Evolutionary conservation across 495 filamentous ascomycete genomes (phyloP).

Genomic region (Daldinia childiae): DNA sequence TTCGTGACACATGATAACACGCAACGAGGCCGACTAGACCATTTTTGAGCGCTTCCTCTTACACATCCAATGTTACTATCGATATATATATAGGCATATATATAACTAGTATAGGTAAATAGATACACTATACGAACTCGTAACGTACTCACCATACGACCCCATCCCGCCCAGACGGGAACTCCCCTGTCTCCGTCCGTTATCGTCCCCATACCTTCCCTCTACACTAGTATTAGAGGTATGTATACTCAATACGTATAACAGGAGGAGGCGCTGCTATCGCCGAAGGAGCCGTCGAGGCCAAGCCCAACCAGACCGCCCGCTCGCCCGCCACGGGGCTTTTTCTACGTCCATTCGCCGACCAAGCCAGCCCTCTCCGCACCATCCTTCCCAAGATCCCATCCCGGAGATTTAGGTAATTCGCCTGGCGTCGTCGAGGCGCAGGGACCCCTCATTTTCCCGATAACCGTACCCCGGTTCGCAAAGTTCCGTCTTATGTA

Average conservation of each 20-base stretch:
- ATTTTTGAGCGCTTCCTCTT: not conserved
- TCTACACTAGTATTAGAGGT: not conserved
- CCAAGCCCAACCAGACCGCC: not conserved
- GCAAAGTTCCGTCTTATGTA: not conserved
- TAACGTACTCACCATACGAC: not conserved
- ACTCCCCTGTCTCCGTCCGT: slow-evolving; percentile 15
- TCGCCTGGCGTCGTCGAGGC: slow-evolving; percentile 20
- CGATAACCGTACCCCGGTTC: slow-evolving; percentile 2
- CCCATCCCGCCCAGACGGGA: slow-evolving; percentile 20
- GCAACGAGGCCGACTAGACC: not conserved
- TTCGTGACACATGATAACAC: not conserved
- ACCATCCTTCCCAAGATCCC: not conserved
- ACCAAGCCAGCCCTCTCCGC: not conserved
- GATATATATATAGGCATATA: not conserved
- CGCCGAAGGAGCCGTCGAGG: slow-evolving; percentile 32
- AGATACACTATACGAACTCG: not conserved
- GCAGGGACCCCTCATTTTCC: slow-evolving; percentile 17
- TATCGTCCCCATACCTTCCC: not conserved
- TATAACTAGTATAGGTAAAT: not conserved
- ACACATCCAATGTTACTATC: not conserved
- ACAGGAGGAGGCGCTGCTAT: slow-evolving; percentile 38
- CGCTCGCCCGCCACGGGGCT: not conserved
- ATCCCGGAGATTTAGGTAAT: slow-evolving; percentile 6
- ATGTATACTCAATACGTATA: slow-evolving; percentile 3
- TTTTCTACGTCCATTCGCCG: not conserved